phyloP scores from a whole-genome alignment of 2,329 filamentous ascomycete species.

The Colletotrichum gigasporum region DNA sequence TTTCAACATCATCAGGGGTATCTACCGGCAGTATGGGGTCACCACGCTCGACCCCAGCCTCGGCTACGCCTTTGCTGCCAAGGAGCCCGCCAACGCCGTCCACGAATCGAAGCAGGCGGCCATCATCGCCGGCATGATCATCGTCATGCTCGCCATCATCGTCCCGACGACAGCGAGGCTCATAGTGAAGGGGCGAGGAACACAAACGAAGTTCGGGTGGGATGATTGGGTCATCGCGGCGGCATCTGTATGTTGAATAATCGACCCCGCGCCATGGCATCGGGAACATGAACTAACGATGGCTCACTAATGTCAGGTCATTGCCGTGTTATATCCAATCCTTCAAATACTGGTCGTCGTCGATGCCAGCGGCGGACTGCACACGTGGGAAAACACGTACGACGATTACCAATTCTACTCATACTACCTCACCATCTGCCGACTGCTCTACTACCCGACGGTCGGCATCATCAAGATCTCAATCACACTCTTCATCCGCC shows the following conservation, averaged over 20 bases:
- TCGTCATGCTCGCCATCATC: slow-evolving; percentile 24
- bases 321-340: slow-evolving; percentile 23
- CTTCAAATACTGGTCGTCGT: slow-evolving; percentile 29
- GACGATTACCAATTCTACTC: slow-evolving; percentile 29
- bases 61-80: slow-evolving; percentile 22
- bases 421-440: slow-evolving; percentile 19
- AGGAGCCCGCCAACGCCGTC: slow-evolving; percentile 4
- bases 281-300: too few species aligned
- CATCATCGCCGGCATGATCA: slow-evolving; percentile 27
- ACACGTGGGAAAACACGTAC: slow-evolving; percentile 30
- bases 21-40: slow-evolving; percentile 25
- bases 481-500: slow-evolving; percentile 29
- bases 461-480: slow-evolving; percentile 31
- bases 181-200: slow-evolving; percentile 4
- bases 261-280: too few species aligned
- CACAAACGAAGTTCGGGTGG: slow-evolving; percentile 17
- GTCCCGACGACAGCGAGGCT: slow-evolving; percentile 14
- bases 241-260: slow-evolving; percentile 6
- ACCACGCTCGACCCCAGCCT: slow-evolving; percentile 20
- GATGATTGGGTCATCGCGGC: slow-evolving; percentile 26
- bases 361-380: slow-evolving; percentile 22
- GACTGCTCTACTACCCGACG: slow-evolving; percentile 25
- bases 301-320: background rate
- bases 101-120: slow-evolving; percentile 28
- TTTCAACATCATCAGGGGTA: slow-evolving; percentile 26